These are phyloP conservation scores for Chimonanthus salicifolius DNA, from an alignment of 164 flowering plant genomes.

Conservation along the genomic window DNA sequence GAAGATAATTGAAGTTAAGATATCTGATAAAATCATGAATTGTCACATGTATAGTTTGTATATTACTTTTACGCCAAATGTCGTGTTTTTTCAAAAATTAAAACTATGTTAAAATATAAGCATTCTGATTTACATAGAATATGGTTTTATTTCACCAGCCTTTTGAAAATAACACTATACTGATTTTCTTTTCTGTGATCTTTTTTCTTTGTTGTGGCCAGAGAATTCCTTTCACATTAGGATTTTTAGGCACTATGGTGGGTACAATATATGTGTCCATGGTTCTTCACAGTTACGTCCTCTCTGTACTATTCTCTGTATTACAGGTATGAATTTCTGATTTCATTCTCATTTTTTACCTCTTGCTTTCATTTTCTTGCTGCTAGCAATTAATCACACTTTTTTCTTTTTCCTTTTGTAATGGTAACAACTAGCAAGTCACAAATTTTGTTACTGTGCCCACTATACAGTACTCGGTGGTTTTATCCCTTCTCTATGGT, in stretches of 20 bases:
- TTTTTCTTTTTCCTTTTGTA: neutral
- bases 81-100: too few species aligned
- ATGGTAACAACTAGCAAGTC: too few species aligned
- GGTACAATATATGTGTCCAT: constrained; percentile 94
- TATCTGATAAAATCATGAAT: too few species aligned
- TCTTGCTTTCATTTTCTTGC: neutral
- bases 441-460: too few species aligned
- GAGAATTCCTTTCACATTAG: constrained; percentile 91
- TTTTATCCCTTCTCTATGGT: too few species aligned
- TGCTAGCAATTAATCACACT: neutral
- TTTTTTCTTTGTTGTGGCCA: constrained; percentile 19
- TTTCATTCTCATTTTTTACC: neutral
- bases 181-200: neutral
- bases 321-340: constrained; percentile 54
- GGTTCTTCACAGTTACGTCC: constrained; percentile 90
- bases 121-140: too few species aligned
- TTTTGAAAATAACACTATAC: neutral
- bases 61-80: too few species aligned
- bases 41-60: too few species aligned
- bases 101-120: too few species aligned
- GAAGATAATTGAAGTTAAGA: too few species aligned
- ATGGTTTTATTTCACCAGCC: neutral
- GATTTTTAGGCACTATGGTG: constrained; percentile 74
- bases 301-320: constrained; percentile 81
- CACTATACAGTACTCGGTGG: too few species aligned